Evolutionary conservation across 768 basidiomycete species (phyloP), one percentile per base, ranked within the genome.

Genomic region (Goffeauzyma gilvescens): DNA sequence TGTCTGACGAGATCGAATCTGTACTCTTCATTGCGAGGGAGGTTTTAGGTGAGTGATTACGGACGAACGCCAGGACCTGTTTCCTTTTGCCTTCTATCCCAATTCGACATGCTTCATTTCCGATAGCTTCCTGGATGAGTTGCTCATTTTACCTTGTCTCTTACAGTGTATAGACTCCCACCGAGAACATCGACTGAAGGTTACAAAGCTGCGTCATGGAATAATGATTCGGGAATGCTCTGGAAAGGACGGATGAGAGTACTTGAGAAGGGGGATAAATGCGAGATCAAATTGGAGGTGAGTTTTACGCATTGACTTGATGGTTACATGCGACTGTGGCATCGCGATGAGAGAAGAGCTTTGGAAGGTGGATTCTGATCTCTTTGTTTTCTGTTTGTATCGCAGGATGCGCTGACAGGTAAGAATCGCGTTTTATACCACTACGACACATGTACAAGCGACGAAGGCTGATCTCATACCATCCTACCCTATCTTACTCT

Each of bases 161-260:
- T n/a, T 33, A 17, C 63, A 89, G 87, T 90, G 27, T 90, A 79
- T 70, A 83, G 79, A 68, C 84, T 93, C 35, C 87, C 87, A 2
- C 76, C 86, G 35, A 67, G 87, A 55, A 84, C 75, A 56, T 72
- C 71, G 28, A 81, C 85, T 55, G 81, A 86, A 57, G 87, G 87
- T 7, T 80, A 90, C 65, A 78, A 83, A 41, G 87, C 87, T 9
- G 78, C 77, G 42, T 82, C 86, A 51, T 95, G 87, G 87, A 83
- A 86, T 13, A 80, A 86, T 63, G 72, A 89, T 31, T 72, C 72
- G 14, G 57, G 71, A 42, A 83, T 84, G 4, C 64, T 95, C 18
- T 95, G 87, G 87, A 89, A 89, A 59, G 87, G 87, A 14, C 72
- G 87, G 32, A 66, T 95, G 50, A 74, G 85, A 46, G 78, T 93